These are phyloP conservation scores for Alternaria dauci DNA, from an alignment of 2,329 filamentous ascomycete genomes.

Conservation along the genomic window DNA sequence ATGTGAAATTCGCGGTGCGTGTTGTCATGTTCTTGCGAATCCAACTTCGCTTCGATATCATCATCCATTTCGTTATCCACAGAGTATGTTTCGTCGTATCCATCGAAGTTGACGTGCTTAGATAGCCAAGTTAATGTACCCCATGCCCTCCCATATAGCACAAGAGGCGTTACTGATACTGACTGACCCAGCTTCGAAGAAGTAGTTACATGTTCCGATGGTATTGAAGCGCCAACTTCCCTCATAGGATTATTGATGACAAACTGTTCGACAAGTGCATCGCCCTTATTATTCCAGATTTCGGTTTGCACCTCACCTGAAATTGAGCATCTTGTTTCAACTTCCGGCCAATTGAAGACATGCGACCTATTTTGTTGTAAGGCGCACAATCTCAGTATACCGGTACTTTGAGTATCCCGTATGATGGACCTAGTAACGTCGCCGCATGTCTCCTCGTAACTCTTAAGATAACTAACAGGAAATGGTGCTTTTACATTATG, in stretches of 20 bases:
- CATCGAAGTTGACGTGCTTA: no score
- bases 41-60: background rate
- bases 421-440: background rate
- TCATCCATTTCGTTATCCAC: background rate
- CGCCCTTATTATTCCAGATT: background rate
- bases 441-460: background rate
- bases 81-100: background rate
- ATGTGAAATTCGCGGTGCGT: background rate
- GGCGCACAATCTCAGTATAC: background rate
- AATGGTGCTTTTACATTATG: background rate
- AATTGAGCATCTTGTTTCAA: background rate
- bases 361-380: background rate
- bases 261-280: background rate
- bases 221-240: background rate
- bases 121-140: background rate
- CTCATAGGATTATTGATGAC: background rate
- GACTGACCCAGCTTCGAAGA: background rate
- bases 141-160: background rate
- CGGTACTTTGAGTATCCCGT: slow-evolving; percentile 20
- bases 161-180: background rate
- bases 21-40: background rate
- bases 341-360: background rate
- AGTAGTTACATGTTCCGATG: background rate
- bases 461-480: background rate
- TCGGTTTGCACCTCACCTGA: background rate